These are phyloP conservation scores for Hippophae tibetana DNA, from an alignment of 306 rosid genomes.

Conservation along the genomic window DNA sequence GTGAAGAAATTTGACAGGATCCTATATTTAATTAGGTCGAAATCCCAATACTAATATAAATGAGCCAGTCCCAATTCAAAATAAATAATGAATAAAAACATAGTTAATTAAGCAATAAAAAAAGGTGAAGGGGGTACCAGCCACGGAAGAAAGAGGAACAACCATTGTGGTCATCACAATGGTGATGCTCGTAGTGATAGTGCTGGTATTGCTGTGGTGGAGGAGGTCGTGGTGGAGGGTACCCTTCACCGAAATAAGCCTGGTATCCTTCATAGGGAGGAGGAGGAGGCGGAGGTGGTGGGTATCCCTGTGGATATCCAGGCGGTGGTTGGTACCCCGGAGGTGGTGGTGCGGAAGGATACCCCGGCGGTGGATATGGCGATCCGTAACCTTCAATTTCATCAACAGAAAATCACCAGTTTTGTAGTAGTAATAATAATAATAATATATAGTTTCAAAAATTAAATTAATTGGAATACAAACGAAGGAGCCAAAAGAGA, in stretches of 20 bases:
- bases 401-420: not conserved
- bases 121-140: conserved; percentile 35
- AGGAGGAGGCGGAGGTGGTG: conserved; percentile 10
- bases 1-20: too few relatives aligned
- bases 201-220: conserved; percentile 27
- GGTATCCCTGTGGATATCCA: conserved; percentile 20
- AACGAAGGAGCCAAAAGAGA: not conserved
- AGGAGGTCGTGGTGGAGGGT: conserved; percentile 45
- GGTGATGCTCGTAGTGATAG: conserved; percentile 41
- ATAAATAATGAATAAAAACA: too few relatives aligned
- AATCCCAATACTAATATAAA: too few relatives aligned
- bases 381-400: conserved; percentile 29
- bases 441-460: not conserved
- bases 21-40: too few relatives aligned
- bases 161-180: conserved; percentile 26
- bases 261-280: conserved; percentile 66
- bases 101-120: not conserved
- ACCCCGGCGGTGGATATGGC: conserved; percentile 34
- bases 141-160: conserved; percentile 46
- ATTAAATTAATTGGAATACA: not conserved
- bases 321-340: conserved; percentile 31
- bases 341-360: conserved; percentile 31
- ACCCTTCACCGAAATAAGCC: conserved; percentile 56
- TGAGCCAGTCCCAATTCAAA: too few relatives aligned
- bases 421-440: too few relatives aligned